Percentiles rank a stretch among this genome's conserved stretches.
phyloP scores from a whole-genome alignment of 2,329 filamentous ascomycete species.

The Cladosporium sp. region DNA sequence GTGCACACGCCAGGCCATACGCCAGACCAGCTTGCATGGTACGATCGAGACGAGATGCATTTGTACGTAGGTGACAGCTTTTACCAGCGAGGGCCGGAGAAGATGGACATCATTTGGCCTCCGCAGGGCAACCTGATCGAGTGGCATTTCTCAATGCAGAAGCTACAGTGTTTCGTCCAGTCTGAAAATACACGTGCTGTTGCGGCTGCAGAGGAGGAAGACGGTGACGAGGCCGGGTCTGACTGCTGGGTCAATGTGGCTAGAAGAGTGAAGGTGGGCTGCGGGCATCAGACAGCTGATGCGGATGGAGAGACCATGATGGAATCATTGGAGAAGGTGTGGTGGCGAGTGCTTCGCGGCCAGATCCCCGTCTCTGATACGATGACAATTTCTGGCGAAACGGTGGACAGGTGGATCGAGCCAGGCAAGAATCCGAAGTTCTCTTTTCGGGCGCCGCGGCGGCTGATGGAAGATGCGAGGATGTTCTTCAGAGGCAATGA shows the following conservation, averaged over 20 bases:
- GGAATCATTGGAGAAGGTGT: conserved; percentile 36
- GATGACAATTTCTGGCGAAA: conserved; percentile 34
- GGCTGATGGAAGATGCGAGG: conserved; percentile 34
- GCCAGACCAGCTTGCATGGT: conserved; percentile 48
- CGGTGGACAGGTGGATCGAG: conserved; percentile 41
- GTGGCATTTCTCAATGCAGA: conserved; percentile 41
- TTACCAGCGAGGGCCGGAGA: conserved; percentile 42
- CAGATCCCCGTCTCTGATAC: conserved; percentile 38
- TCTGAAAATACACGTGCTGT: conserved; percentile 33
- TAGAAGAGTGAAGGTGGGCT: conserved; percentile 32
- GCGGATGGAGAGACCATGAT: conserved; percentile 42
- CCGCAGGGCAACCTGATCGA: conserved; percentile 41
- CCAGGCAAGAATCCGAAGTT: conserved; percentile 34
- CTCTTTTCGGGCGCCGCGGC: conserved; percentile 39
- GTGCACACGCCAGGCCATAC: conserved; percentile 52
- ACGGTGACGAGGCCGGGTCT: conserved; percentile 24
- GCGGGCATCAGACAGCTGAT: conserved; percentile 41
- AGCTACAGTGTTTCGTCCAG: conserved; percentile 38
- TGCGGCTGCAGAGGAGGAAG: conserved; percentile 11
- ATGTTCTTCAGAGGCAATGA: conserved; percentile 29
- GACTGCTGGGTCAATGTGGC: conserved; percentile 27
- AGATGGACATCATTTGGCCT: conserved; percentile 43
- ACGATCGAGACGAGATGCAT: conserved; percentile 45
- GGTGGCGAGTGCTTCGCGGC: conserved; percentile 36
- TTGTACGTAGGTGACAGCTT: conserved; percentile 51